A percentile compares a stretch with the other conserved stretches of the same genome.
Conservation (phyloP, 176 grass and related monocot genomes). For the Olyra latifolia region DNA sequence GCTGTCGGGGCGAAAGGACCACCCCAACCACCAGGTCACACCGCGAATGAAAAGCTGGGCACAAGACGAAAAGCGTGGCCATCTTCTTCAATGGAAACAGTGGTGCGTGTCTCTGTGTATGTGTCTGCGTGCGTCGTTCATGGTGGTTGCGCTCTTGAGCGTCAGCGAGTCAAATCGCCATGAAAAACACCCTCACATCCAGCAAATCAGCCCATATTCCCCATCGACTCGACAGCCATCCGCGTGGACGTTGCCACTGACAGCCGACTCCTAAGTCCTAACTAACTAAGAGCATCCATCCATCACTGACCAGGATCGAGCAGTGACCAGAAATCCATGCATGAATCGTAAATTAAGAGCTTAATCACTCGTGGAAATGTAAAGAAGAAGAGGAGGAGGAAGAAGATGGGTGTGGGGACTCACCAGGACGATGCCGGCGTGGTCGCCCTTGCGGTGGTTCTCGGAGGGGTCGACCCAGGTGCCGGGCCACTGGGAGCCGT, state of each 20-base stretch:
- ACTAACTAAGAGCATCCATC: neutral
- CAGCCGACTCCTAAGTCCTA: slow-evolving; percentile 1
- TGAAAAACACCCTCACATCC: neutral
- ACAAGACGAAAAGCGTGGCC: neutral
- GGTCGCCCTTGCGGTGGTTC: slow-evolving; percentile 86
- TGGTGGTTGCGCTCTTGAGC: slow-evolving; percentile 40
- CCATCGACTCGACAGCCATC: neutral
- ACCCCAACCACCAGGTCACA: slow-evolving; percentile 42
- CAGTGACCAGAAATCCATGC: neutral
- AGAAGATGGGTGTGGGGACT: neutral
- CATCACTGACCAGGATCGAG: too few species aligned
- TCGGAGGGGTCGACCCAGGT: slow-evolving; percentile 69
- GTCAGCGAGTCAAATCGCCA: slow-evolving; percentile 23
- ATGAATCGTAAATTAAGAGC: neutral
- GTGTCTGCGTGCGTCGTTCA: too few species aligned
- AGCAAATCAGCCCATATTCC: neutral
- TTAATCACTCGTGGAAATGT: too few species aligned
- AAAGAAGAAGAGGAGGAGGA: neutral
- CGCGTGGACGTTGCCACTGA: neutral
- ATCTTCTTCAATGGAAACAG: neutral
- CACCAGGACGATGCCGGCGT: slow-evolving; percentile 85
- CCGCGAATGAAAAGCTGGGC: slow-evolving; percentile 6
- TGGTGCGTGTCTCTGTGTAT: neutral
- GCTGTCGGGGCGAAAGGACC: slow-evolving; percentile 44
- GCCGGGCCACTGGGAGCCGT: slow-evolving; percentile 72